Evolutionary conservation across 306 rosid species (phyloP), one percentile per base, ranked within the genome.

Genomic region (Cucurbita pepo): DNA sequence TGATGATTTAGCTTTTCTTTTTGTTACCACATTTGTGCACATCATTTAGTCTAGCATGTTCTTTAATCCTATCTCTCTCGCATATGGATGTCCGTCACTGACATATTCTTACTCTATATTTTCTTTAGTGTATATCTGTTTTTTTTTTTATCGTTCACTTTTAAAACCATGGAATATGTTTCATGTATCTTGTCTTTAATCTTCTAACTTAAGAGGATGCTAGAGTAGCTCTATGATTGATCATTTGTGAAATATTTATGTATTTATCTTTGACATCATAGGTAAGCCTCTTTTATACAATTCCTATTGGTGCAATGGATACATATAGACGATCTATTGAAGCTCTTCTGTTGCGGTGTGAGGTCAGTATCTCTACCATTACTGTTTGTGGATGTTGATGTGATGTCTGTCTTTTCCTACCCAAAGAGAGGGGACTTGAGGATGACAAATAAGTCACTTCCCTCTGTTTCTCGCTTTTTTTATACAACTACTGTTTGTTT

Each of bases 281-380:
- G 97, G 96, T 91, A 81, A 88, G 44, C 80, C 89, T 95, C 65
- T 88, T 95, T 81, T 95, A 95, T 69, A 80, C 85, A 6, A 86
- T 91, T 75, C 93, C 93, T 43, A 80, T 81, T 73, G 77, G 91
- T 77, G 97, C 96, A 77, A 83, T 84, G 93, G 96, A 85, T 81
- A 75, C 82, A 74, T 95, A 95, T 84, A 85, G 96, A 75, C 89
- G 85, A 78, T 91, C 90, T 75, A 78, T 91, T 77, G 99, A 95
- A 88, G 85, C 91, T 81, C 91, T 79, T 80, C 82, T 89, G 72
- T 64, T 84, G 53, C 86, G 77, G 74, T 76, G 34, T 10, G 96
- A 91, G 95, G 99, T 95, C 79, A 76, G 76, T 65, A 58, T 60
- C 56, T 48, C 61, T 72, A 56, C 21, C 1, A 10, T 56, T 55